Conservation (phyloP, 1,284 basidiomycete genomes). For the Cutaneotrichosporon mucoides region DNA sequence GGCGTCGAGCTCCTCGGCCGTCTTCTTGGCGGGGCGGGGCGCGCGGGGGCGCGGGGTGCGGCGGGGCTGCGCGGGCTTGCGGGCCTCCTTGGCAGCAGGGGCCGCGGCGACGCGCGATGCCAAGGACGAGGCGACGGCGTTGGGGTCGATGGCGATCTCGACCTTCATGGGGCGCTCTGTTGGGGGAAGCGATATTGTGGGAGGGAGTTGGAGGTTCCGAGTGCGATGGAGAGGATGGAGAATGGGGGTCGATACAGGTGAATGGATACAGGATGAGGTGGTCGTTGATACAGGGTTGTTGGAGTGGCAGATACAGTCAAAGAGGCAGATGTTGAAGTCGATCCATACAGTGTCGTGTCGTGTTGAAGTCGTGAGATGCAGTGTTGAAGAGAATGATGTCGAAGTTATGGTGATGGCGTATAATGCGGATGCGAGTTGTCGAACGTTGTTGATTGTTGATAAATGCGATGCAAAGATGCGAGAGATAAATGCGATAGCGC, state of each 20-base stretch:
- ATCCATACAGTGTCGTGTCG: too few relatives aligned
- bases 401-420: too few relatives aligned
- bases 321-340: too few relatives aligned
- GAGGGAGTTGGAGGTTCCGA: neutral
- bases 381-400: too few relatives aligned
- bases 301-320: too few relatives aligned
- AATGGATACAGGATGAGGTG: too few relatives aligned
- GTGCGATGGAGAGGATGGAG: too few relatives aligned
- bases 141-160: conserved; percentile 90
- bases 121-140: conserved; percentile 62
- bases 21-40: conserved; percentile 53
- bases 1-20: conserved; percentile 57
- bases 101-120: conserved; percentile 55
- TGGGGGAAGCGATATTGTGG: conserved; percentile 1
- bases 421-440: too few relatives aligned
- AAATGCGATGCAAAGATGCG: neutral
- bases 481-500: conserved; percentile 8
- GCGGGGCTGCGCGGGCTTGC: conserved; percentile 52
- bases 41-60: conserved; percentile 48
- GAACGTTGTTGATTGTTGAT: too few relatives aligned
- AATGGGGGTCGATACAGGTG: neutral
- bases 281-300: too few relatives aligned
- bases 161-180: conserved; percentile 97
- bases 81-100: conserved; percentile 41
- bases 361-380: too few relatives aligned